Base-by-base conservation (phyloP, 2,329 filamentous ascomycete species). In the Fusarium penzigii region DNA sequence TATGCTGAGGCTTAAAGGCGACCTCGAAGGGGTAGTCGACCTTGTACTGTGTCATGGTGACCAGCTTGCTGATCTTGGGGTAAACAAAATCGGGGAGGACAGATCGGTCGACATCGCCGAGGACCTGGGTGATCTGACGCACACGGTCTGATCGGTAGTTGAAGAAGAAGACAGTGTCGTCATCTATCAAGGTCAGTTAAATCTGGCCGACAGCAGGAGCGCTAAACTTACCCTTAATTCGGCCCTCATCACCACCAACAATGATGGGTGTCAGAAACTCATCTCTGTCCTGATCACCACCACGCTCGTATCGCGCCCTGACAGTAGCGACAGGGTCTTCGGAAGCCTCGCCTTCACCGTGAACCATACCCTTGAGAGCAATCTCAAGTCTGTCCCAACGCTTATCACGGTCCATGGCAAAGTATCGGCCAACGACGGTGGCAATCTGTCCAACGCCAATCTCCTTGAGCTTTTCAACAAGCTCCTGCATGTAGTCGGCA, bases 11-110 rank as follows among this genome's bases (percentile, higher is more conserved):
- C 63, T 91, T 83, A 76, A 97, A 99, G 60, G 94, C 94, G 67
- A 97, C 78, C 53, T 89, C 84, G 79, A 96, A 97, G 60, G 89
- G 88, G 76, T 90, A 99, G 74, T 96, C 92, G 55, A 83, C 84
- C 84, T 99, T 99, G 84, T 99, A 99, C 70, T 90, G 90, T 48
- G 94, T 99, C 94, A 99, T 99, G 73, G 93, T 99, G 58, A 92
- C 92, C 58, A 99, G 66, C 50, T 69, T 81, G 65, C 82, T 89
- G 76, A 96, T 86, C 78, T 95, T 91, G 65, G 94, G 94, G 80
- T 92, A 97, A 43, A 89, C 82, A 81, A 97, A 96, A 74, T 97
- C 90, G 62, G 92, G 90, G 63, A 84, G 84, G 50, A 92, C 92
- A 20, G 91, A 96, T 68, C 91, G 90, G 78, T 99, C 94, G 69